Evolutionary conservation across 352 stramenopile genomes (phyloP), one percentile per base, ranked within the genome.

Genomic region (Pythium coloratum): DNA sequence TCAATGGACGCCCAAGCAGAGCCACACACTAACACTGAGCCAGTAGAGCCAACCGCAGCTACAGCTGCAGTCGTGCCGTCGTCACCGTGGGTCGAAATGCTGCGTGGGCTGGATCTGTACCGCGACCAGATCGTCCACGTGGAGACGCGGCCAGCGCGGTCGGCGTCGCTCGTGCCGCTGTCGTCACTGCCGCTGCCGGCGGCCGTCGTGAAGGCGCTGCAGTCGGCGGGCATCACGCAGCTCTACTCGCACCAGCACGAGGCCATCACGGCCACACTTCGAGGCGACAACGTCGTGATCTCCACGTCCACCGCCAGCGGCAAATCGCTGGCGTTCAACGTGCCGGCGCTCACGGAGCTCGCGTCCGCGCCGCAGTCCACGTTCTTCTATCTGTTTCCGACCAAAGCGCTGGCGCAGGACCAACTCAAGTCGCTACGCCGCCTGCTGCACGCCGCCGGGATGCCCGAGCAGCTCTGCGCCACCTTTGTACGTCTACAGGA

Each of bases 391-490:
- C 64, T 99, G 6, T 99, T 99, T 67, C 97, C 97, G 0, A 99
- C 97, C 14, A 99, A 99, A 71, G 97, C 97, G 32, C 78, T 99
- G 9, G 97, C 97, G 0, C 97, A 99, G 75, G 97, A 99, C 83
- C 97, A 99, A 75, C 77, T 98, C 13, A 91, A 94, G 50, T 95
- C 96, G 54, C 70, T 98, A 24, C 76, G 83, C 50, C 64, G 67
- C 32, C 79, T 98, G 8, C 67, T 98, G 20, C 65, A 80, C 40
- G 76, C 82, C 20, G 76, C 76, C n/a, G 64, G 70, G 6, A 66
- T 91, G 3, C 76, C 81, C 1, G 67, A 71, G 46, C 72, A 80
- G 55, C 62, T 93, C 26, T 88, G 76, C 40, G 71, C 78, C 12
- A 91, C 85, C 12, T 95, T 91, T 69, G 87, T 93, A 78, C 10